Evolutionary conservation across 257 asterid genomes (phyloP).

Genomic region (Fraxinus cuspidata): DNA sequence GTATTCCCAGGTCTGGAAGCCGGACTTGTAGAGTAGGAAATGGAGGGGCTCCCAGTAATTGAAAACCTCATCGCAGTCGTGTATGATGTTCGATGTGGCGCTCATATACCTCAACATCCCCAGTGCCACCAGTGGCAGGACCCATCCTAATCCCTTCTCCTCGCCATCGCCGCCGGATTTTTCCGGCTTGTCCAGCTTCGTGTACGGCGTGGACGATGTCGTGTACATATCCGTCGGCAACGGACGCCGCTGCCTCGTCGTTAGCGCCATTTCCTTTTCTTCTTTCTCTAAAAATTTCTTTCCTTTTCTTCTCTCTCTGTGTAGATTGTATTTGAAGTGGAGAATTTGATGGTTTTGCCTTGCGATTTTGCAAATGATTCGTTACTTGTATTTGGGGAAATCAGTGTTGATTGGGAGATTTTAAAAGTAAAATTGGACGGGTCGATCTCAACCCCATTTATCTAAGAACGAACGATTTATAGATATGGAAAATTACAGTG

Average conservation of each 20-base stretch:
- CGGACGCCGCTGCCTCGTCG: constrained; percentile 86
- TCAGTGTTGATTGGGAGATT: neutral
- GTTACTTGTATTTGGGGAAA: neutral
- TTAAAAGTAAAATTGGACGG: no score
- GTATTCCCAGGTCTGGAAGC: constrained; percentile 99
- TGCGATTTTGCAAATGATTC: neutral
- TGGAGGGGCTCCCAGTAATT: constrained; percentile 99
- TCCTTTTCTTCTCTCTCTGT: constrained; percentile 20
- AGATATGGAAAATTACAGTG: no score
- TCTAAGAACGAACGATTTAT: no score
- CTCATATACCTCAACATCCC: constrained; percentile 85
- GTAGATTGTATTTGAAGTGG: neutral
- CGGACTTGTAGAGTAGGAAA: constrained; percentile 83
- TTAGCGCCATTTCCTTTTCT: constrained; percentile 43
- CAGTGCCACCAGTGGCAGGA: constrained; percentile 67
- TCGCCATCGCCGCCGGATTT: constrained; percentile 42
- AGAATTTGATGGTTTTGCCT: neutral
- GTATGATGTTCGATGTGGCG: constrained; percentile 88
- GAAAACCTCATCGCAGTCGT: constrained; percentile 97
- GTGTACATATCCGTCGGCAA: constrained; percentile 45
- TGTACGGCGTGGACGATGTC: constrained; percentile 53
- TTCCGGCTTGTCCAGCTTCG: constrained; percentile 80
- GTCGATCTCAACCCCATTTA: no score
- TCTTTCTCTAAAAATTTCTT: no score
- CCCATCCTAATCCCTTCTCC: constrained; percentile 68